phyloP scores from a whole-genome alignment of 306 rosid species.

The Dryas drummondii region DNA sequence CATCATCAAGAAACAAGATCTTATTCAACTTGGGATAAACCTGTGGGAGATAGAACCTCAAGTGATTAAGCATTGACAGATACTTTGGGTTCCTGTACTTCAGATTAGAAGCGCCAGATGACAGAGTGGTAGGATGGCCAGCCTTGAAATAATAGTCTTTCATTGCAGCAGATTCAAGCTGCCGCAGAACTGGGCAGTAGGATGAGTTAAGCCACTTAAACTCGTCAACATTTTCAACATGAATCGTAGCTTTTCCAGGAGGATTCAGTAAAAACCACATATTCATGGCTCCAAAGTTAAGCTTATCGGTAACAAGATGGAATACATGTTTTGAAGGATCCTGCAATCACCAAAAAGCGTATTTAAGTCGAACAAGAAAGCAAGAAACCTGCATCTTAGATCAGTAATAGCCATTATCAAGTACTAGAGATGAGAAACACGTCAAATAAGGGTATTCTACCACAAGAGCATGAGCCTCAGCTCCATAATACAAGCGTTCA shows the following conservation, averaged over 20 bases:
- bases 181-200: constrained; percentile 91
- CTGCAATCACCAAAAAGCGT: constrained; percentile 49
- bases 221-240: constrained; percentile 91
- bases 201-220: constrained; percentile 96
- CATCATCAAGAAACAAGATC: constrained; percentile 92
- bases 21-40: constrained; percentile 90
- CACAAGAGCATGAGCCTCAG: not conserved
- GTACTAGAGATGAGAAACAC: not conserved
- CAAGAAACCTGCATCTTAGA: constrained; percentile 8
- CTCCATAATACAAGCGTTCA: not conserved
- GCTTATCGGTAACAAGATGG: constrained; percentile 90
- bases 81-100: constrained; percentile 97
- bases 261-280: constrained; percentile 99
- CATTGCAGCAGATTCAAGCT: constrained; percentile 92
- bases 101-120: constrained; percentile 80
- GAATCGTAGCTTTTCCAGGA: constrained; percentile 88
- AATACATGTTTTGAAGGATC: constrained; percentile 93
- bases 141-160: constrained; percentile 93
- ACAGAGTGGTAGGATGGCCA: constrained; percentile 66
- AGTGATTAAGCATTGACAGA: constrained; percentile 95
- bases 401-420: constrained; percentile 1
- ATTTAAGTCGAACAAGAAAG: constrained; percentile 23
- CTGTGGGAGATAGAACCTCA: constrained; percentile 95
- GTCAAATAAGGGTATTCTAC: not conserved
- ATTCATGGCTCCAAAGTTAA: constrained; percentile 94